These are phyloP conservation scores for Neurospora sp. DNA, from an alignment of 495 filamentous ascomycete species.

Conservation along the genomic window DNA sequence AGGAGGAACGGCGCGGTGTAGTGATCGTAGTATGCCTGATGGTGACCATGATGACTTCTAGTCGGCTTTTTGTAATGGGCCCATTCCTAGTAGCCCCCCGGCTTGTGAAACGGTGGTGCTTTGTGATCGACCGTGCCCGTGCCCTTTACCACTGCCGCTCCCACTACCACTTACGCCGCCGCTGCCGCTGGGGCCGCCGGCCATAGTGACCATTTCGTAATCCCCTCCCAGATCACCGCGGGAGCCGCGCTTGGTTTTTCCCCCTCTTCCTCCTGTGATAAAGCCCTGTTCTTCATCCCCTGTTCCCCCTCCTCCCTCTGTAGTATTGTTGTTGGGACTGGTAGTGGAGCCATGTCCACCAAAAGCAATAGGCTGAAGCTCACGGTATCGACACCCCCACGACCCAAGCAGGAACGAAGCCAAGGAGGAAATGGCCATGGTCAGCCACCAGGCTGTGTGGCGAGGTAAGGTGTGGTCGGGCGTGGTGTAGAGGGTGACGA, in stretches of 20 bases:
- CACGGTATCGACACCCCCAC: constrained; percentile 84
- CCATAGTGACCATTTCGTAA: not conserved
- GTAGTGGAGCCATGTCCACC: constrained; percentile 40
- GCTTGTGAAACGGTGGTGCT: not conserved
- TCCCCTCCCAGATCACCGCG: not conserved
- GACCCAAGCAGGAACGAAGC: constrained; percentile 67
- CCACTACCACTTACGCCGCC: too few species aligned
- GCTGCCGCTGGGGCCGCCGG: not conserved
- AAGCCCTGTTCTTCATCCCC: not conserved
- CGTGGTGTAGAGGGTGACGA: constrained; percentile 61
- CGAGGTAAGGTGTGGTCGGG: constrained; percentile 49
- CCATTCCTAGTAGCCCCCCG: not conserved
- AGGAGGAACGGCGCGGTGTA: not conserved
- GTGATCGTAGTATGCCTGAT: not conserved
- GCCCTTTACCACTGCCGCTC: not conserved
- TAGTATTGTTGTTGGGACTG: not conserved
- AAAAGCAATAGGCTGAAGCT: constrained; percentile 81
- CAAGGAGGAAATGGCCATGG: constrained; percentile 58
- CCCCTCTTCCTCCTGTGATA: not conserved
- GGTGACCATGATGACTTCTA: not conserved
- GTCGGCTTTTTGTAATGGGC: not conserved
- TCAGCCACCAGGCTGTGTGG: constrained; percentile 77
- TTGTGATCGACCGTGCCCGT: not conserved
- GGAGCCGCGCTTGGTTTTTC: not conserved
- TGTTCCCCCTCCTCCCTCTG: not conserved